Conservation (phyloP, 352 stramenopile genomes). For the Blastocystis sp. region DNA sequence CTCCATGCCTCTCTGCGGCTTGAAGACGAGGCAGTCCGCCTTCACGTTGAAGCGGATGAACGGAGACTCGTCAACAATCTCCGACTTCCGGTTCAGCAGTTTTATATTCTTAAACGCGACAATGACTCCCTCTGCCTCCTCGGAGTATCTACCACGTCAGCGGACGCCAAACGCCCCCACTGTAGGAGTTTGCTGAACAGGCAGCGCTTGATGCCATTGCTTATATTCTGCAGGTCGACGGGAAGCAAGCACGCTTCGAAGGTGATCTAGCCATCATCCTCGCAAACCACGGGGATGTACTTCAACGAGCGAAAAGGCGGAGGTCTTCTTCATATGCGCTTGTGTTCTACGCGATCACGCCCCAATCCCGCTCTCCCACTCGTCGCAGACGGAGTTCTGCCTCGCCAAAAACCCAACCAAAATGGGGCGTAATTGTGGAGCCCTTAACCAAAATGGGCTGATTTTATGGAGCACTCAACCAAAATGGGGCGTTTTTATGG, state of each 20-base stretch:
- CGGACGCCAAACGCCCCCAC: not conserved
- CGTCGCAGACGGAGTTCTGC: not conserved
- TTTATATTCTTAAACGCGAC: constrained; percentile 67
- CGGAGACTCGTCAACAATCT: constrained; percentile 68
- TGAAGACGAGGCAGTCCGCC: constrained; percentile 66
- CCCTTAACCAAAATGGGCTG: not conserved
- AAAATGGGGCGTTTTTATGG: not conserved
- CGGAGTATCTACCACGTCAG: constrained; percentile 38
- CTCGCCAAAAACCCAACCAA: not conserved
- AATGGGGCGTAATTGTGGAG: not conserved
- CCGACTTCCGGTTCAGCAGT: constrained; percentile 45
- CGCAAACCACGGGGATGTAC: not conserved
- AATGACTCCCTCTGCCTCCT: constrained; percentile 61
- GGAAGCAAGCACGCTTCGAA: constrained; percentile 69
- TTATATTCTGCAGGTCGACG: constrained; percentile 65
- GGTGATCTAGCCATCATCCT: constrained; percentile 26
- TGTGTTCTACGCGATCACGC: not conserved
- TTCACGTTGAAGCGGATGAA: constrained; percentile 69
- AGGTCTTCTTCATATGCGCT: constrained; percentile 10
- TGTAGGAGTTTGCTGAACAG: constrained; percentile 61
- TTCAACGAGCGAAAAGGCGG: constrained; percentile 30
- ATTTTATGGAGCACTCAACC: not conserved
- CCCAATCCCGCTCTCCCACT: not conserved
- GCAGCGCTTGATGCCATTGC: constrained; percentile 65
- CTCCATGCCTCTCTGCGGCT: constrained; percentile 60